A percentile compares a stretch with the other conserved stretches of the same genome.
Conservation (phyloP, 2,329 filamentous ascomycete genomes). For the Helotiales sp. region DNA sequence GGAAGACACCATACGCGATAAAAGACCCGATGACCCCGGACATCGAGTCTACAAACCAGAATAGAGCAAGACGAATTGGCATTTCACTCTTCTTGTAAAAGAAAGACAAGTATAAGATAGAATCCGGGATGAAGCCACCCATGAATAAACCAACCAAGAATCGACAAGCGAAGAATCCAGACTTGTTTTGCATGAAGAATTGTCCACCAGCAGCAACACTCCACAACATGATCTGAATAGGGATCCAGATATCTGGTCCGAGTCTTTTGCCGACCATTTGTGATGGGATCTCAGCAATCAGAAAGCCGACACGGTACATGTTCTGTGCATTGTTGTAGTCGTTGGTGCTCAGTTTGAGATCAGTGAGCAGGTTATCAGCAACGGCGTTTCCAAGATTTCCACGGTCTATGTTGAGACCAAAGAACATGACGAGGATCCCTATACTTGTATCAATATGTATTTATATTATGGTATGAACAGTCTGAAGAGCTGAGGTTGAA, state of each 20-base stretch:
- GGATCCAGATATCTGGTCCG: conserved; percentile 41
- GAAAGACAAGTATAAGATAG: conserved; percentile 22
- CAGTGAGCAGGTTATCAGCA: conserved; percentile 59
- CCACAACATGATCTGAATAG: conserved; percentile 47
- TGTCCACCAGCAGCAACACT: conserved; percentile 45
- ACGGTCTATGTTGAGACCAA: conserved; percentile 59
- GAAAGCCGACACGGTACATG: conserved; percentile 52
- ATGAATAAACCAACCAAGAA: conserved; percentile 33
- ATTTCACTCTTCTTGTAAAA: conserved; percentile 24
- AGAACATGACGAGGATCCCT: conserved; percentile 44
- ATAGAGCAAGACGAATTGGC: conserved; percentile 20
- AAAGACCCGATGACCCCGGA: conserved; percentile 19
- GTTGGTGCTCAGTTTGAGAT: conserved; percentile 44
- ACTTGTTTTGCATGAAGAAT: conserved; percentile 42
- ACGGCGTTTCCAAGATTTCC: conserved; percentile 58
- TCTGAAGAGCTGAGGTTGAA: too few species aligned
- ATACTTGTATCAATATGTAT: too few species aligned
- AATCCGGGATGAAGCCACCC: conserved; percentile 56
- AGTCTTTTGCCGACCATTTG: conserved; percentile 59
- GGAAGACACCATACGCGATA: conserved; percentile 48
- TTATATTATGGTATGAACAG: too few species aligned
- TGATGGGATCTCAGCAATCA: conserved; percentile 59
- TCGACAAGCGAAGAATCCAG: conserved; percentile 43
- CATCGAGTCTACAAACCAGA: conserved; percentile 18
- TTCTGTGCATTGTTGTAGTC: conserved; percentile 53